phyloP scores from a whole-genome alignment of 768 basidiomycete species.

The Coprinopsis marcescibilis region DNA sequence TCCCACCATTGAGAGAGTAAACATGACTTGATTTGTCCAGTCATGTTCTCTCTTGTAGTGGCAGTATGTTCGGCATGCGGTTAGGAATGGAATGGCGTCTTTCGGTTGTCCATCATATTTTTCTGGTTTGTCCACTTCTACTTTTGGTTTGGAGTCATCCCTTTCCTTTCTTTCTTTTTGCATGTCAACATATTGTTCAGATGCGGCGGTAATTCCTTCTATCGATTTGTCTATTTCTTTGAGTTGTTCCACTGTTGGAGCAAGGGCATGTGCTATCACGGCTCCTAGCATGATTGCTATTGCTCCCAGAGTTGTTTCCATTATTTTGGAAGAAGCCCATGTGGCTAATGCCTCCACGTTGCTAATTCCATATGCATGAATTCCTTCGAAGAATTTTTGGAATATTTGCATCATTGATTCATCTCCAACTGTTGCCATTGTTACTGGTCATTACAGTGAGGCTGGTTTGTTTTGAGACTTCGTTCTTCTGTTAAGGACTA shows the following conservation, averaged over 20 bases:
- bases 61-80: not conserved
- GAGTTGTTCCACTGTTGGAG: too few species aligned
- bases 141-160: not conserved
- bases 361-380: too few species aligned
- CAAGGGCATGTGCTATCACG: too few species aligned
- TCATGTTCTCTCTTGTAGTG: not conserved
- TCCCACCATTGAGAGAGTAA: not conserved
- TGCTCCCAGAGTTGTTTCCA: too few species aligned
- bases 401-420: too few species aligned
- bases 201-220: not conserved
- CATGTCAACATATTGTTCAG: not conserved
- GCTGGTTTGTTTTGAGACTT: not conserved
- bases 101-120: not conserved
- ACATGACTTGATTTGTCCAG: not conserved
- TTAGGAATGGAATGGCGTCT: too few species aligned
- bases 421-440: not conserved
- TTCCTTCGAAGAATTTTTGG: too few species aligned
- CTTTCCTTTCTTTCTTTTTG: not conserved
- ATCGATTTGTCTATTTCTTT: not conserved
- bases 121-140: not conserved
- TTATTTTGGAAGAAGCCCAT: too few species aligned
- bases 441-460: not conserved
- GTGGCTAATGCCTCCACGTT: too few species aligned
- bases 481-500: slow-evolving; percentile 1
- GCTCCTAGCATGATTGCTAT: too few species aligned